These are phyloP conservation scores for Thecaphora frezii DNA, from an alignment of 1,284 basidiomycete genomes.

Conservation along the genomic window DNA sequence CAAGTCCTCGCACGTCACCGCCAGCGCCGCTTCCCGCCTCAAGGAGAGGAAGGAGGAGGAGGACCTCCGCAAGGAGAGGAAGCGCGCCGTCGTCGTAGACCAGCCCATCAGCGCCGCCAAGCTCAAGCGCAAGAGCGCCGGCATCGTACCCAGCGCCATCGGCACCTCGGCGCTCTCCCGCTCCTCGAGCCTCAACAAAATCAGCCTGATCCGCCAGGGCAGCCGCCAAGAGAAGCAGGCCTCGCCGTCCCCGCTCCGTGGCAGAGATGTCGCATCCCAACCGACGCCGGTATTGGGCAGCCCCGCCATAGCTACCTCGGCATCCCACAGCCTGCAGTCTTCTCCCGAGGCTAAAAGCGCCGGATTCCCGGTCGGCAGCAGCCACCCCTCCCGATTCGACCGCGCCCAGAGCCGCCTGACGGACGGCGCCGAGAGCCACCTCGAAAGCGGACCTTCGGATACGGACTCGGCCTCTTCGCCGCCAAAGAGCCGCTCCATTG, in stretches of 20 bases:
- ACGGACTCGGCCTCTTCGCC: neutral
- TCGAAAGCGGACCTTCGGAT: neutral
- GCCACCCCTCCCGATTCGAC: neutral
- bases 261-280: too few relatives aligned
- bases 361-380: neutral
- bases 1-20: slow-evolving; percentile 23
- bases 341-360: neutral
- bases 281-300: too few relatives aligned
- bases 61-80: slow-evolving; percentile 29
- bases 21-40: slow-evolving; percentile 26
- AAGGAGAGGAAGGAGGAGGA: slow-evolving; percentile 37
- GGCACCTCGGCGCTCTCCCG: neutral
- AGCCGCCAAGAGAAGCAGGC: neutral
- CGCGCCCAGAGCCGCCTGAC: neutral
- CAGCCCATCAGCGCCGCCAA: neutral
- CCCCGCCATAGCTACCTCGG: neutral
- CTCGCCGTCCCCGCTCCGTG: neutral
- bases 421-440: neutral
- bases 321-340: neutral
- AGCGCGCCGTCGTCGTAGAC: slow-evolving; percentile 11
- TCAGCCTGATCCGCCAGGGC: neutral
- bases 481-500: neutral
- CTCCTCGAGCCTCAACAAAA: neutral
- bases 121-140: neutral
- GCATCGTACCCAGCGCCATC: neutral